phyloP scores from a whole-genome alignment of 2,329 filamentous ascomycete genomes.

The Aspergillus niger region DNA sequence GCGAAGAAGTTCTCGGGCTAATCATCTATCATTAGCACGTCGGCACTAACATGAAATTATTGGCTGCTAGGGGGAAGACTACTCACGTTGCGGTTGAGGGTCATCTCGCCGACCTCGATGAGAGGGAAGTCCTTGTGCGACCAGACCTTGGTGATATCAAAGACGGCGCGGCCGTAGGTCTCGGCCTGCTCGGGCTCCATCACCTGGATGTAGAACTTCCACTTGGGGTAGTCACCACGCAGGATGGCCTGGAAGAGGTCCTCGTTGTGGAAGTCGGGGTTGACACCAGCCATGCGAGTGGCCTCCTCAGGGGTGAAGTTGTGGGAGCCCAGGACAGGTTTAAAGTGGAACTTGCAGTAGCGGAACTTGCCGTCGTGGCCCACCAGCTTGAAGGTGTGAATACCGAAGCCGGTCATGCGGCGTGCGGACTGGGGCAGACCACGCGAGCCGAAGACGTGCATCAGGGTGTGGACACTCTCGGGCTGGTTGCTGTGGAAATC shows the following conservation, averaged over 20 bases:
- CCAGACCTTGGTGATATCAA: slow-evolving; percentile 61
- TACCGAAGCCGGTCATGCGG: slow-evolving; percentile 57
- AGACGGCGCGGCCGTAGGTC: slow-evolving; percentile 52
- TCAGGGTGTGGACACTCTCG: slow-evolving; percentile 61
- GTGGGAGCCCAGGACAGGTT: slow-evolving; percentile 57
- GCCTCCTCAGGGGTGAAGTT: slow-evolving; percentile 58
- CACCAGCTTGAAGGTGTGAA: slow-evolving; percentile 37
- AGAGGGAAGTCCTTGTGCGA: slow-evolving; percentile 54
- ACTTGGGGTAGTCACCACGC: slow-evolving; percentile 59
- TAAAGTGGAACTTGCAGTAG: slow-evolving; percentile 64
- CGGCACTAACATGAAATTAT: not conserved
- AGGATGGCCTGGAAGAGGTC: slow-evolving; percentile 65
- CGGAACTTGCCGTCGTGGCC: slow-evolving; percentile 53
- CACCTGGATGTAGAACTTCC: slow-evolving; percentile 58
- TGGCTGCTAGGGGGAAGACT: too few species aligned
- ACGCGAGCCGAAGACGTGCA: slow-evolving; percentile 63
- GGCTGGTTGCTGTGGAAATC: slow-evolving; percentile 59
- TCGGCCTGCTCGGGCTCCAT: slow-evolving; percentile 57
- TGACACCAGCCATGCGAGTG: slow-evolving; percentile 51
- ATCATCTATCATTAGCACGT: not conserved
- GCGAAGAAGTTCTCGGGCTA: slow-evolving; percentile 62
- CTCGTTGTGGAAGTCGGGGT: slow-evolving; percentile 61
- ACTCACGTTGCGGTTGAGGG: slow-evolving; percentile 52
- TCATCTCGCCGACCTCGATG: slow-evolving; percentile 53
- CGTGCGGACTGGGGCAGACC: slow-evolving; percentile 49